Evolutionary conservation across 805 yeast species (phyloP).

Genomic region (Phaffomyces opuntiae): DNA sequence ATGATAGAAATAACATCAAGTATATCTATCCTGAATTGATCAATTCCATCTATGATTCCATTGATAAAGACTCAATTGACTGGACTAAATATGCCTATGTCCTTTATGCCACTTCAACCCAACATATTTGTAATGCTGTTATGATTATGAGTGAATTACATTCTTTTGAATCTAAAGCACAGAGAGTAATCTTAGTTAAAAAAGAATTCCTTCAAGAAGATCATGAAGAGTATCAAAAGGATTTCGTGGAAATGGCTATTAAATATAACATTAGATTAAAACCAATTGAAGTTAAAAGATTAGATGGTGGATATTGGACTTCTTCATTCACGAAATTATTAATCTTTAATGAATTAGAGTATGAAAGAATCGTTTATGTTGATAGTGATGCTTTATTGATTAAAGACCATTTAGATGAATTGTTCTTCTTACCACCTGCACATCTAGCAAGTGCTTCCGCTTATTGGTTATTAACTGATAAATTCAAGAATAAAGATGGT

Average conservation of each 20-base stretch:
- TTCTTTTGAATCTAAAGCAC: conserved; percentile 33
- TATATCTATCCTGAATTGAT: conserved; percentile 20
- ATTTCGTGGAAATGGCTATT: conserved; percentile 1
- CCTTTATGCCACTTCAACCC: conserved; percentile 48
- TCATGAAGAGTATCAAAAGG: conserved; percentile 3
- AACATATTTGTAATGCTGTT: conserved; percentile 45
- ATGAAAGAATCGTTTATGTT: conserved; percentile 45
- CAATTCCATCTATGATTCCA: conserved; percentile 10
- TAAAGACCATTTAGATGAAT: conserved; percentile 39
- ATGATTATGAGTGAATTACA: conserved; percentile 38
- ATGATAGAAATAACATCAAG: conserved; percentile 16
- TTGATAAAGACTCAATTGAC: conserved; percentile 21
- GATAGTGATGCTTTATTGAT: conserved; percentile 51
- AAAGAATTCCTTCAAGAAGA: conserved; percentile 19
- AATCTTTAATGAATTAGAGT: conserved; percentile 42
- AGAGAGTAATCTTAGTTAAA: conserved; percentile 39
- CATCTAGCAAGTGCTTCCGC: conserved; percentile 40
- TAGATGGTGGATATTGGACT: conserved; percentile 8
- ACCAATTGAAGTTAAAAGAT: conserved; percentile 8
- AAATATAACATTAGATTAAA: conserved; percentile 11
- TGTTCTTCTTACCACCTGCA: conserved; percentile 42
- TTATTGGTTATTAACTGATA: conserved; percentile 30
- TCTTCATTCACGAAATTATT: conserved; percentile 49
- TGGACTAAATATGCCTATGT: conserved; percentile 49
- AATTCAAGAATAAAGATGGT: conserved; percentile 12